Base-by-base conservation (phyloP, 83 land plant species). In the Thuja plicata region DNA sequence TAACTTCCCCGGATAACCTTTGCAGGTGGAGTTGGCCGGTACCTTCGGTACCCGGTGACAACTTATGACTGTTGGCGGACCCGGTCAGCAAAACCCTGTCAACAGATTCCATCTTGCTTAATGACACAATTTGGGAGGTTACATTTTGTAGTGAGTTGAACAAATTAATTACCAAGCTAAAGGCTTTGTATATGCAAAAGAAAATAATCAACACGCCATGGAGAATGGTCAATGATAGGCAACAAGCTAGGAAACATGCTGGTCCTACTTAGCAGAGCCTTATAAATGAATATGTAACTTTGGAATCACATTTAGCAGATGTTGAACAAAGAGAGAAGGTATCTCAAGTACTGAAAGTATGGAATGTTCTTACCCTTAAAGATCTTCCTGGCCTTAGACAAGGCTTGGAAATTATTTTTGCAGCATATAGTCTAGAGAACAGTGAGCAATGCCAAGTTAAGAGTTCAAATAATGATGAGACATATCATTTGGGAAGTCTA, bases 341-440 rank as follows among this genome's bases (percentile, higher is more conserved):
- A 30, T 41, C 60, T 1, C 97, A 96, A 81, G 90, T 96, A 15
- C 50, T 96, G 30, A 96, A 90, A 81, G 88, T 94, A n/a, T 96
- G 97, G 97, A 92, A 96, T 86, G 40, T 94, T 40, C 76, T 96
- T 11, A 87, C 89, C 15, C 35, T 87, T 30, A 88, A 85, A 32
- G 89, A 90, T 15, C 76, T 96, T 32, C 92, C 91, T 41, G 84
- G 84, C 80, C 80, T 94, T 62, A 79, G 66, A 2, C 91, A 60
- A 71, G 52, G 40, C 40, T 38, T 38, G 40, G 40, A 38, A 38
- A 38, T 1, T n/a, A 87, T 94, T 34, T 96, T 92, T 71, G 11
- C 50, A 0, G 89, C 86, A 84, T 95, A 93, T 87, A 89, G 93
- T 27, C 92, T 90, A 62, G 87, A 76, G 54, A 95, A 90, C 86